phyloP scores from a whole-genome alignment of 2,329 filamentous ascomycete species.

The Blastomyces gilchristii region DNA sequence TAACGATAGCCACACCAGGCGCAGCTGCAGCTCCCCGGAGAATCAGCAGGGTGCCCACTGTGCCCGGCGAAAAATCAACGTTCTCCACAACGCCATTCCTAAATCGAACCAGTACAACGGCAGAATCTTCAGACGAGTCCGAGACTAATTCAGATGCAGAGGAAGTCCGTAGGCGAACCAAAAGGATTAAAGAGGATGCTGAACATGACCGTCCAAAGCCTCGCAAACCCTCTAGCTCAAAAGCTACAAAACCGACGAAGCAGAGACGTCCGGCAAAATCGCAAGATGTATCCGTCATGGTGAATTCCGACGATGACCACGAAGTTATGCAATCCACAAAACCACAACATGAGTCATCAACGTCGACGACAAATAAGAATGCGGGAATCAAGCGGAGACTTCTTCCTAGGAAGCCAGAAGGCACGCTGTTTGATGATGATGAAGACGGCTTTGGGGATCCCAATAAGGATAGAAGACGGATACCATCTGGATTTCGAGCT shows the following conservation, averaged over 20 bases:
- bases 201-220: constrained; percentile 12
- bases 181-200: constrained; percentile 3
- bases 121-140: constrained; percentile 39
- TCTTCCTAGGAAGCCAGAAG: constrained; percentile 50
- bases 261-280: constrained; percentile 13
- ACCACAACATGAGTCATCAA: constrained; percentile 15
- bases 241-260: constrained; percentile 5
- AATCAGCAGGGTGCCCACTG: constrained; percentile 49
- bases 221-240: constrained; percentile 8
- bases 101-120: constrained; percentile 48
- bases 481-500: neutral
- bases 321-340: constrained; percentile 5
- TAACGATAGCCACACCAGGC: constrained; percentile 44
- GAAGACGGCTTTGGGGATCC: constrained; percentile 3
- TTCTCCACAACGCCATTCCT: constrained; percentile 94
- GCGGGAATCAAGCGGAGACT: constrained; percentile 65
- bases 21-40: constrained; percentile 40
- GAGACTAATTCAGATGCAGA: constrained; percentile 23
- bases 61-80: constrained; percentile 73
- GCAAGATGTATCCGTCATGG: constrained; percentile 11
- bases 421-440: constrained; percentile 56
- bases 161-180: constrained; percentile 14
- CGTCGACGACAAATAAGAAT: constrained; percentile 24
- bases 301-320: constrained; percentile 13
- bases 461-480: constrained; percentile 1